Evolutionary conservation across 108 stramenopile species (phyloP), one percentile per base, ranked within the genome.

Genomic region (Fistulifera solaris): DNA sequence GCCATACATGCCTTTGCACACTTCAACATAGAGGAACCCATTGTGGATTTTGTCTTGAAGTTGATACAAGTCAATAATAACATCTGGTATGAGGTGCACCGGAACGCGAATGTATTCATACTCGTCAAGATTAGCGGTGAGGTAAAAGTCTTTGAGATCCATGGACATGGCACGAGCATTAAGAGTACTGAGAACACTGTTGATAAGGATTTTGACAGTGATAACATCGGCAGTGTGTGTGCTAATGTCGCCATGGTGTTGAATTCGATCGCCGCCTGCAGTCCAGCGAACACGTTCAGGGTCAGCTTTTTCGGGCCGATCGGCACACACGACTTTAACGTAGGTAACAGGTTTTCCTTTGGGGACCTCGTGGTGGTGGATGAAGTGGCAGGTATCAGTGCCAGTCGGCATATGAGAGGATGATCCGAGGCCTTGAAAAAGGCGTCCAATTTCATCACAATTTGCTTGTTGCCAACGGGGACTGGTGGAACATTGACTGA

Each of bases 121-220:
- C 11, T 42, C 16, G 17, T 51, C 50, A 62, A 76, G 53, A 0
- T 56, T 60, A 10, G 73, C 66, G 43, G 50, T 41, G 23, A 66
- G 70, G 60, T 65, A 76, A 56, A 76, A 76, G 40, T 73, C 56
- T 23, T 59, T 66, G 46, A 75, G 14, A 40, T 73, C 72, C 14
- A 56, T 10, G 19, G 51, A 49, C 52, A 66, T 39, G 52, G n/a
- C n/a, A n/a, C n/a, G 24, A 69, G 1, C 53, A 27, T 24, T n/a
- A n/a, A n/a, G n/a, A n/a, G n/a, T n/a, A n/a, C 62, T 68, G 25
- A 80, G 47, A 48, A 70, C 57, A 44, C 68, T 75, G 61, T 75
- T 80, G 65, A 80, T 23, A 0, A 70, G 54, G 21, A 67, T 27
- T 56, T 81, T 80, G 13, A 61, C 62, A 3, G 70, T 60, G 4